Evolutionary conservation across 768 basidiomycete species (phyloP).

Genomic region (Butyriboletus loyo): DNA sequence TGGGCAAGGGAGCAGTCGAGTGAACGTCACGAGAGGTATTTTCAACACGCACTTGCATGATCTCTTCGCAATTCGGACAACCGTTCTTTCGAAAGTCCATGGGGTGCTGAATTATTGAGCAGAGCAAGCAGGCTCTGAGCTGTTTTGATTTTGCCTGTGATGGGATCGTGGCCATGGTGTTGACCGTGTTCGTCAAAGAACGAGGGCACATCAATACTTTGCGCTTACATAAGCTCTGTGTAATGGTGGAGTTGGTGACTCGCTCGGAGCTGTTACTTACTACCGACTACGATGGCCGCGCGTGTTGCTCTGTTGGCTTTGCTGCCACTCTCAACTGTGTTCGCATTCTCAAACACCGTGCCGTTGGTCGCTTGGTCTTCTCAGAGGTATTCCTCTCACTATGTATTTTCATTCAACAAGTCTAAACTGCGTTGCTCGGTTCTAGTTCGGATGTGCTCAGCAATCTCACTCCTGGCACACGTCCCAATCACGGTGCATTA

Average conservation of each 20-base stretch:
- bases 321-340: conserved; percentile 38
- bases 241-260: neutral
- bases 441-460: conserved; percentile 50
- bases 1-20: conserved; percentile 30
- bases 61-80: conserved; percentile 97
- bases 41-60: conserved; percentile 68
- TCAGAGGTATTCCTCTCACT: conserved; percentile 40
- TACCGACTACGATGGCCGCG: conserved; percentile 39
- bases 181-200: neutral
- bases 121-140: conserved; percentile 89
- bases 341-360: conserved; percentile 59
- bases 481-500: conserved; percentile 32
- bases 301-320: conserved; percentile 43
- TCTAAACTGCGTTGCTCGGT: neutral
- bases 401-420: neutral
- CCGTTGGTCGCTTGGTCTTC: conserved; percentile 76
- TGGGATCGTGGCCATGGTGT: conserved; percentile 47
- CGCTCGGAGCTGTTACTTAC: neutral
- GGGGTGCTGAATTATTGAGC: conserved; percentile 84
- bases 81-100: conserved; percentile 81
- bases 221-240: conserved; percentile 17
- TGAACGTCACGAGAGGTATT: neutral
- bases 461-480: conserved; percentile 36
- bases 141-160: conserved; percentile 62
- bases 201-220: neutral